These are phyloP conservation scores for Perkinsela sp. DNA, from an alignment of 208 protist species.

Conservation along the genomic window DNA sequence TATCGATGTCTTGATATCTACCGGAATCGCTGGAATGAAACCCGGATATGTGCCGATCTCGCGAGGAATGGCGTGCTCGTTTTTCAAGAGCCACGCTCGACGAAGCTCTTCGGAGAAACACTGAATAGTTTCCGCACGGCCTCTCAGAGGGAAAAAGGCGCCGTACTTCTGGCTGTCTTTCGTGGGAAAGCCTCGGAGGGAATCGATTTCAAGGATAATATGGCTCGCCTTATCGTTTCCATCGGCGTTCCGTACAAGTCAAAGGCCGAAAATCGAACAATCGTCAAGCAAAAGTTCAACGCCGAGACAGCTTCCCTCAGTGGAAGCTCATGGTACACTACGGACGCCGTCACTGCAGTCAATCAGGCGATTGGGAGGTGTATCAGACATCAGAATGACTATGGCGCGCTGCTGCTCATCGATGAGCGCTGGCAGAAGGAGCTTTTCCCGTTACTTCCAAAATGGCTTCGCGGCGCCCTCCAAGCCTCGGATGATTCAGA, in stretches of 20 bases:
- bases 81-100: conserved; percentile 5
- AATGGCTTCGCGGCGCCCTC: not conserved
- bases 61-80: not conserved
- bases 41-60: not conserved
- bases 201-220: conserved; percentile 71
- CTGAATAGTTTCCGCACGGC: conserved; percentile 3
- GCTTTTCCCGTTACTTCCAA: not conserved
- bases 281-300: conserved; percentile 1
- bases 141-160: conserved; percentile 6
- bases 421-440: conserved; percentile 56
- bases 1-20: not conserved
- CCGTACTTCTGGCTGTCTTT: conserved; percentile 67
- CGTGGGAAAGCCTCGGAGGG: conserved; percentile 78
- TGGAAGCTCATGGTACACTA: conserved; percentile 74
- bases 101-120: not conserved
- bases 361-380: conserved; percentile 88
- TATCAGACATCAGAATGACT: conserved; percentile 84
- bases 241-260: conserved; percentile 55
- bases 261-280: conserved; percentile 6
- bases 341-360: conserved; percentile 74
- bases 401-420: conserved; percentile 71
- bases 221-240: conserved; percentile 72
- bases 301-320: conserved; percentile 10
- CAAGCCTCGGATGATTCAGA: not conserved
- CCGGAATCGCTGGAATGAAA: not conserved